A percentile compares a stretch with the other conserved stretches of the same genome.
Conservation (phyloP, 371 early-diverging fungal species). For the Nematocida homosporus region DNA sequence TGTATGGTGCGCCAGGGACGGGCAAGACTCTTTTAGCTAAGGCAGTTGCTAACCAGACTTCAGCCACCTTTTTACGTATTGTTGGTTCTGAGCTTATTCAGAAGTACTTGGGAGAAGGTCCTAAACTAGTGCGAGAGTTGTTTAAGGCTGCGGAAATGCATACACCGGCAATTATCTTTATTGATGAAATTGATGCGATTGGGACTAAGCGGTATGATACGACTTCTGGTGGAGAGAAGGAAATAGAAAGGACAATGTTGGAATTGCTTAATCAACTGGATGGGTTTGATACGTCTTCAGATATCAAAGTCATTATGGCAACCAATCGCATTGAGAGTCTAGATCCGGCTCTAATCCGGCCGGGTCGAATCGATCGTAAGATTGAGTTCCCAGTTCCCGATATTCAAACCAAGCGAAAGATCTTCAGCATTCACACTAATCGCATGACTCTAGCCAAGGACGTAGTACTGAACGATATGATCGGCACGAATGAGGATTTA, state of each 20-base stretch:
- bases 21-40: conserved; percentile 97
- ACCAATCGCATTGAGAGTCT: conserved; percentile 96
- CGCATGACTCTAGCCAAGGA: conserved; percentile 92
- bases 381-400: conserved; percentile 99
- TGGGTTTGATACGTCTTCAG: conserved; percentile 97
- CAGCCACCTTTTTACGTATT: conserved; percentile 95
- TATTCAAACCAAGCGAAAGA: conserved; percentile 91
- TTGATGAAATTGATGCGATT: conserved; percentile 99
- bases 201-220: conserved; percentile 82
- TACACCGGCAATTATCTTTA: conserved; percentile 98
- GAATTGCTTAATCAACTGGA: conserved; percentile 98
- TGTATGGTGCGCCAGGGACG: conserved; percentile 97
- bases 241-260: conserved; percentile 99
- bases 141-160: conserved; percentile 97
- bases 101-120: conserved; percentile 98
- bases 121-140: conserved; percentile 94
- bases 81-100: conserved; percentile 99
- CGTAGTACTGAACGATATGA: conserved; percentile 93
- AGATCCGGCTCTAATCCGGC: conserved; percentile 97
- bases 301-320: conserved; percentile 99
- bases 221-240: conserved; percentile 93
- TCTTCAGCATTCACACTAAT: conserved; percentile 94
- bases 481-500: conserved; percentile 94
- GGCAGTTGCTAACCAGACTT: conserved; percentile 99
- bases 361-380: conserved; percentile 99